Percentiles rank a stretch among this genome's conserved stretches.
phyloP scores from a whole-genome alignment of 768 basidiomycete genomes.

The Leccinum uliginosum region DNA sequence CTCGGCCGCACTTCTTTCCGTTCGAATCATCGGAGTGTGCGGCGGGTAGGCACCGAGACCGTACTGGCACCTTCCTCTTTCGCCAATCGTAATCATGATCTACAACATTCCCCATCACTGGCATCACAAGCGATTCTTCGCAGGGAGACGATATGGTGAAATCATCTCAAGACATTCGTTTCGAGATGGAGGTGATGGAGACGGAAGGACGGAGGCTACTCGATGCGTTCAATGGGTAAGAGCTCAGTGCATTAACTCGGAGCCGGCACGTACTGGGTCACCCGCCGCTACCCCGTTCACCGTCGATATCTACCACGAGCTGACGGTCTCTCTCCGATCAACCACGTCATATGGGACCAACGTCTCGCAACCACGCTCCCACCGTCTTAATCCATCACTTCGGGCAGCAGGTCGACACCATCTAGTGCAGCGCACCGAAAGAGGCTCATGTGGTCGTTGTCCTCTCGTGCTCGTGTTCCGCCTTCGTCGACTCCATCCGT shows the following conservation, averaged over 20 bases:
- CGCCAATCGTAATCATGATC: slow-evolving; percentile 29
- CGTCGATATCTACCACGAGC: slow-evolving; percentile 24
- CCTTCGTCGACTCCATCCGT: slow-evolving; percentile 34
- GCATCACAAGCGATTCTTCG: slow-evolving; percentile 33
- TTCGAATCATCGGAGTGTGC: slow-evolving; percentile 42
- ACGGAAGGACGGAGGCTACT: slow-evolving; percentile 65
- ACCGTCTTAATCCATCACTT: slow-evolving; percentile 36
- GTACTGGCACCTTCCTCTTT: slow-evolving; percentile 64
- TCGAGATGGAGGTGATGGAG: slow-evolving; percentile 65
- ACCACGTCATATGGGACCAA: slow-evolving; percentile 48
- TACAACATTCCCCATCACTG: slow-evolving; percentile 33
- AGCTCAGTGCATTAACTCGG: slow-evolving; percentile 60
- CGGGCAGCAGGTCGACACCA: slow-evolving; percentile 28
- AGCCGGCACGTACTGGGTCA: slow-evolving; percentile 24
- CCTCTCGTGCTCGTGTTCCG: slow-evolving; percentile 39
- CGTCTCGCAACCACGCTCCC: slow-evolving; percentile 44
- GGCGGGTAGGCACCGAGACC: slow-evolving; percentile 39
- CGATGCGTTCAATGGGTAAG: slow-evolving; percentile 78
- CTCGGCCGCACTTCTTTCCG: slow-evolving; percentile 31
- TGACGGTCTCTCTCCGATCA: slow-evolving; percentile 47
- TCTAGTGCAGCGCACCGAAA: slow-evolving; percentile 43
- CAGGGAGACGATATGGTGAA: slow-evolving; percentile 54
- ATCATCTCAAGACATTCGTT: slow-evolving; percentile 58
- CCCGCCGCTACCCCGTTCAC: slow-evolving; percentile 24
- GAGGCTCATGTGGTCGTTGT: slow-evolving; percentile 57